phyloP scores from a whole-genome alignment of 202 grass and related monocot genomes.

The Thinopyrum obtusiflorum region DNA sequence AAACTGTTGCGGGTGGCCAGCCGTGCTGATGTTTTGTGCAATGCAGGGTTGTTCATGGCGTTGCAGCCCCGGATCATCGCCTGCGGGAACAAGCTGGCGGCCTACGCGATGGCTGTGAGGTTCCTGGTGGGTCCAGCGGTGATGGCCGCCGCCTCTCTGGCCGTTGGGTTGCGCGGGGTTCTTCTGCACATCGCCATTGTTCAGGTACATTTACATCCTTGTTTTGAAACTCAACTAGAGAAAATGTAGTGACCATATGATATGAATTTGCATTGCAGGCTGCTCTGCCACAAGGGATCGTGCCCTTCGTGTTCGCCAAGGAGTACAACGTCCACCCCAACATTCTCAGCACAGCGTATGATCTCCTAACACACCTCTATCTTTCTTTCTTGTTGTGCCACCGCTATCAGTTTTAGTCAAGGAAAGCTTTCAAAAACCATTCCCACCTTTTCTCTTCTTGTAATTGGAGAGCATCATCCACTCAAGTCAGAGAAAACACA shows the following conservation, averaged over 20 bases:
- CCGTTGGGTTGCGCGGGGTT: constrained; percentile 58
- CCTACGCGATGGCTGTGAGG: constrained; percentile 68
- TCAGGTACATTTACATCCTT: constrained; percentile 41
- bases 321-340: constrained; percentile 86
- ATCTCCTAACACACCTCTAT: not conserved
- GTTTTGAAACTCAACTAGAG: too few species aligned
- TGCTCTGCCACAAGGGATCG: constrained; percentile 83
- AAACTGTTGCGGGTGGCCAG: not conserved
- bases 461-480: not conserved
- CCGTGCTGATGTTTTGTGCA: not conserved
- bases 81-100: constrained; percentile 70
- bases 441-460: not conserved
- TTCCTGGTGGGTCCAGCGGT: constrained; percentile 68
- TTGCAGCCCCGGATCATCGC: constrained; percentile 86
- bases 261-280: constrained; percentile 48
- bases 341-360: constrained; percentile 82
- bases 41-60: constrained; percentile 96
- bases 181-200: constrained; percentile 93
- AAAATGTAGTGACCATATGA: too few species aligned
- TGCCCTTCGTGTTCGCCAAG: constrained; percentile 91
- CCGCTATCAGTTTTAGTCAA: not conserved
- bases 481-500: not conserved
- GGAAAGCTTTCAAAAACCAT: not conserved
- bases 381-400: not conserved
- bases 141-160: constrained; percentile 77